These are phyloP conservation scores for Tylopilus orsonianus DNA, from an alignment of 1,284 basidiomycete genomes.

Conservation along the genomic window DNA sequence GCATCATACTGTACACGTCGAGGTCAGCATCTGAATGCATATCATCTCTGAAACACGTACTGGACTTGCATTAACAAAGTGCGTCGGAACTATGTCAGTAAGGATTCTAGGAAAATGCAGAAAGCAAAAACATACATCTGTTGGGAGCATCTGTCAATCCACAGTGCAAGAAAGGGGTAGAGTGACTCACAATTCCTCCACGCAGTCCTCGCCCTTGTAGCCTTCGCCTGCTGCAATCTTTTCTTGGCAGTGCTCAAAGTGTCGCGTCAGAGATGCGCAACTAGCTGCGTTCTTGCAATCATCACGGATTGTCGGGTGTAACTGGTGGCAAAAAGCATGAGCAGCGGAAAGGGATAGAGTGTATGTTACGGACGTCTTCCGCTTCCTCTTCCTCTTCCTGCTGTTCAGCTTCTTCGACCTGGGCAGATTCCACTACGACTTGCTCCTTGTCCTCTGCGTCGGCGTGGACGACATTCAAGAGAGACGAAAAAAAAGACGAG, in stretches of 20 bases:
- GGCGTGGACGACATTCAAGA: conserved; percentile 56
- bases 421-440: conserved; percentile 24
- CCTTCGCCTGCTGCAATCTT: conserved; percentile 81
- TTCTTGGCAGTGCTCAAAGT: conserved; percentile 90
- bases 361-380: conserved; percentile 69
- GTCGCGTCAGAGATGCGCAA: conserved; percentile 73
- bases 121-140: conserved; percentile 49
- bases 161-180: conserved; percentile 8
- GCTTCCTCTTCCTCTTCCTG: conserved; percentile 48
- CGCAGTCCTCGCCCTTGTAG: conserved; percentile 86
- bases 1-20: conserved; percentile 68
- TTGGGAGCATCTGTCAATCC: conserved; percentile 11
- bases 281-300: conserved; percentile 71
- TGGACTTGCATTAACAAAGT: conserved; percentile 49
- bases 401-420: conserved; percentile 36
- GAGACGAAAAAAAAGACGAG: conserved; percentile 63
- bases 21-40: conserved; percentile 10
- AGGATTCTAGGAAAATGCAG: conserved; percentile 4
- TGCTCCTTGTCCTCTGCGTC: conserved; percentile 53
- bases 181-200: conserved; percentile 78
- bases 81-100: conserved; percentile 14
- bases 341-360: neutral
- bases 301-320: conserved; percentile 67
- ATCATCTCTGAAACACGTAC: conserved; percentile 42
- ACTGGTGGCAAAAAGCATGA: conserved; percentile 37